Conservation (phyloP, 2,329 filamentous ascomycete genomes). For the Exophiala sp. region DNA sequence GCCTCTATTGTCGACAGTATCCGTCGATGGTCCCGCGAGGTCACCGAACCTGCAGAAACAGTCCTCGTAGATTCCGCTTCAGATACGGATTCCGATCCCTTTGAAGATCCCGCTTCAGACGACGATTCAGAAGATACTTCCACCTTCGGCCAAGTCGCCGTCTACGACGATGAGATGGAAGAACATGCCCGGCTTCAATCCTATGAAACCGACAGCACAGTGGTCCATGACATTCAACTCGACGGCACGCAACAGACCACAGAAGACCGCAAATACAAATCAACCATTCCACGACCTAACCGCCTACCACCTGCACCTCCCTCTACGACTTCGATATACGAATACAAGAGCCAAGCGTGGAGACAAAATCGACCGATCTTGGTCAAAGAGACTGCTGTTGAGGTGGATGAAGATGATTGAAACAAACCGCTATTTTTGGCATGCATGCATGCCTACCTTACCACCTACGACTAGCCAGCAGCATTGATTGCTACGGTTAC, state of each 20-base stretch:
- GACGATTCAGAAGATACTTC: conserved; percentile 11
- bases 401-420: conserved; percentile 21
- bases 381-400: conserved; percentile 19
- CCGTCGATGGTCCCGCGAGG: conserved; percentile 22
- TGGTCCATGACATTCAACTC: conserved; percentile 6
- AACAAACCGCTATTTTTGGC: background rate
- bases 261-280: conserved; percentile 8
- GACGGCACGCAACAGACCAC: background rate
- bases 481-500: background rate
- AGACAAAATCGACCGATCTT: conserved; percentile 19
- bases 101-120: conserved; percentile 18
- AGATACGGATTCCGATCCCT: conserved; percentile 19
- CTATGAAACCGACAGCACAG: too few relatives aligned
- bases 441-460: too few relatives aligned
- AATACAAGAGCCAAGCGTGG: conserved; percentile 16
- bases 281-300: conserved; percentile 4
- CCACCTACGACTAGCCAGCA: background rate
- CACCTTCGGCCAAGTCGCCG: conserved; percentile 11
- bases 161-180: conserved; percentile 20
- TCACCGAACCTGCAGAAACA: conserved; percentile 17
- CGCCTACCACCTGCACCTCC: conserved; percentile 17
- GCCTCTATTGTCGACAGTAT: conserved; percentile 23
- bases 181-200: too few relatives aligned
- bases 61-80: conserved; percentile 21
- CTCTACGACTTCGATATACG: conserved; percentile 7